A percentile compares a stretch with the other conserved stretches of the same genome.
These are phyloP conservation scores for Talaromyces albobiverticillius DNA, from an alignment of 2,329 filamentous ascomycete genomes.

Conservation along the genomic window DNA sequence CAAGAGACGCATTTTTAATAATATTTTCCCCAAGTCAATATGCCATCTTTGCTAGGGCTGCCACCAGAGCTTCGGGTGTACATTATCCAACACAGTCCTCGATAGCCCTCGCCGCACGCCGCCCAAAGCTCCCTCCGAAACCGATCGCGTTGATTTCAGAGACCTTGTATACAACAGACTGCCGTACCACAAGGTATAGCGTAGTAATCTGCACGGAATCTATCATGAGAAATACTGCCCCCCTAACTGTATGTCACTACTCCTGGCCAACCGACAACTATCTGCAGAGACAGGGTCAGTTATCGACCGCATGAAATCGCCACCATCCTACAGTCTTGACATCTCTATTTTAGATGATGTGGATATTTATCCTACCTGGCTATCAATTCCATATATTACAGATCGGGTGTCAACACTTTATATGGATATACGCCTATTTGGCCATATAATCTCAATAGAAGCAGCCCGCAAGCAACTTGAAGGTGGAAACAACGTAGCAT, in stretches of 20 bases:
- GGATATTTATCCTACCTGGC: not conserved
- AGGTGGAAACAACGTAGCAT: not conserved
- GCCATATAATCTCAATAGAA: not conserved
- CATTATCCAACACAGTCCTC: no score
- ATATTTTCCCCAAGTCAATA: no score
- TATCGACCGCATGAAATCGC: not conserved
- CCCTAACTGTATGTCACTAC: slow-evolving; percentile 2
- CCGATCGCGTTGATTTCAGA: no score
- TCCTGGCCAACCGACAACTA: not conserved
- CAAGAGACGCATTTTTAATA: no score
- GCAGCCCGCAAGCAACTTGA: not conserved
- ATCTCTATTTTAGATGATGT: not conserved
- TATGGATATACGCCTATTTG: not conserved
- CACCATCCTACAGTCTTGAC: slow-evolving; percentile 1
- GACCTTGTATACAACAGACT: no score
- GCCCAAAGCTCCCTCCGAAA: no score
- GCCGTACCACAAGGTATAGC: no score
- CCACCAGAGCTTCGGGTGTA: no score
- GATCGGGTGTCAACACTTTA: not conserved
- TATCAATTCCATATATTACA: slow-evolving; percentile 2
- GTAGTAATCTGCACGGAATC: no score
- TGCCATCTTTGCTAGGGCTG: no score
- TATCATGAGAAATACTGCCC: no score
- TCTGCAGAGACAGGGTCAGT: not conserved
- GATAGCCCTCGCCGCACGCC: no score